Evolutionary conservation across 352 stramenopile species (phyloP), one percentile per base, ranked within the genome.

Genomic region (Paralagenidium karlingii): DNA sequence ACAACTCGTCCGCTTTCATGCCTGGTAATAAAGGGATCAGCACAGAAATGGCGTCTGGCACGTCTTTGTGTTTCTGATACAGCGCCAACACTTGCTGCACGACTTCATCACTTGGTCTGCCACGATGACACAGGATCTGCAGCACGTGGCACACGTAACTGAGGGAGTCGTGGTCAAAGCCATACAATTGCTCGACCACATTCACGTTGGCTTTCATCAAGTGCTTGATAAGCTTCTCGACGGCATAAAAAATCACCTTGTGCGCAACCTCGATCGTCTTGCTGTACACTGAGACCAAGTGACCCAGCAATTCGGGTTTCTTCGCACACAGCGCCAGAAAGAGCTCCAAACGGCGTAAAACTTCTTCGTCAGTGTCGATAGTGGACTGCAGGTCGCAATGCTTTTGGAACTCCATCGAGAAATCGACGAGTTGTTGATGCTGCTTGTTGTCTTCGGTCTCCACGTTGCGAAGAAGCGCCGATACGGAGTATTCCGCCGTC

Each of bases 171-270:
- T 68, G 39, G 9, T 67, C 58, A 26, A 82, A 85, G 7, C 64
- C 68, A 15, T 84, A 56, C 16, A 89, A 56, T 40, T 88, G 71
- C 5, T 58, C 63, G 13, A 88, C 52, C 19, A 88, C 68, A 34
- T 73, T 63, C 24, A 56, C 48, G 34, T 55, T 68, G 29, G 37
- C 41, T 46, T 81, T 68, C 52, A 82, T 83, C 6, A 86, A 55
- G 52, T 84, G 69, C 54, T 83, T 84, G 50, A 89, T 89, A 22
- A 89, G 64, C 49, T 89, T 89, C 46, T 89, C 75, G 57, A 84
- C 75, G 8, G 73, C 69, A 29, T 67, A 58, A 49, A 86, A 81
- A 33, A 84, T 54, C 18, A 78, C 65, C 46, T 82, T 66, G 11
- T 74, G 75, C 16, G 71, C 71, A n/a, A 63, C 27, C 36, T 82